phyloP scores from a whole-genome alignment of 495 filamentous ascomycete species.

The Neurospora discreta region DNA sequence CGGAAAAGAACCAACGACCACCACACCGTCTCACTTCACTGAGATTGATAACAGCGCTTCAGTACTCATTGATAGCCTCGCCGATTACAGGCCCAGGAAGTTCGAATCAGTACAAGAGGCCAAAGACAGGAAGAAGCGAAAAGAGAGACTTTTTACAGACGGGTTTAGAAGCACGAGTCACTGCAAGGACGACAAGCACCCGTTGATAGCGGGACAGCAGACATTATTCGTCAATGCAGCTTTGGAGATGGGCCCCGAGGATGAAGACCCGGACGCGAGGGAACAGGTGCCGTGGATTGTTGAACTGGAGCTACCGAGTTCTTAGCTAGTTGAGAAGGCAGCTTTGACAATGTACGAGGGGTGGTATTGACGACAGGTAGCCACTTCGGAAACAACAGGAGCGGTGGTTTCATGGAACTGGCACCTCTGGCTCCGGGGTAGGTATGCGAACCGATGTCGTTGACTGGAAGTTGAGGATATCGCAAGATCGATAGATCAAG shows the following conservation, averaged over 20 bases:
- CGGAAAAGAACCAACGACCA: slow-evolving; percentile 14
- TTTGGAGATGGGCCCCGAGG: slow-evolving; percentile 20
- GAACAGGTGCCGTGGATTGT: slow-evolving; percentile 51
- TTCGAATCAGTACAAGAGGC: slow-evolving; percentile 5
- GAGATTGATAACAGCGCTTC: slow-evolving; percentile 32
- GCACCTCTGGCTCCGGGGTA: too few relatives aligned
- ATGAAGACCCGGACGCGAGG: slow-evolving; percentile 26
- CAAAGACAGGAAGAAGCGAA: slow-evolving; percentile 2
- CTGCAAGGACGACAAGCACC: slow-evolving; percentile 24
- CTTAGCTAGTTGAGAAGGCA: too few relatives aligned
- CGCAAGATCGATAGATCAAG: too few relatives aligned
- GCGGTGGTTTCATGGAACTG: too few relatives aligned
- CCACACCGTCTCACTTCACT: slow-evolving; percentile 25
- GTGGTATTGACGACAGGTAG: too few relatives aligned
- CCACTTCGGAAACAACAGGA: too few relatives aligned
- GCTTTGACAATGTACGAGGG: too few relatives aligned
- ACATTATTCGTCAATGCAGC: slow-evolving; percentile 68
- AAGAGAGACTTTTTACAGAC: background rate
- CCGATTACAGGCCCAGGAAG: slow-evolving; percentile 17
- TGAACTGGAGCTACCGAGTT: slow-evolving; percentile 37
- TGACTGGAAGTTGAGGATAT: too few relatives aligned
- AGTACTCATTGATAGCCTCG: slow-evolving; percentile 31
- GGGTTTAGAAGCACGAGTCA: slow-evolving; percentile 14
- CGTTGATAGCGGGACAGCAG: slow-evolving; percentile 38
- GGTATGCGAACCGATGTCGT: too few relatives aligned